Percentiles rank a stretch among this genome's conserved stretches.
Evolutionary conservation across 2,329 filamentous ascomycete genomes (phyloP).

Genomic region (Colletotrichum sidae): DNA sequence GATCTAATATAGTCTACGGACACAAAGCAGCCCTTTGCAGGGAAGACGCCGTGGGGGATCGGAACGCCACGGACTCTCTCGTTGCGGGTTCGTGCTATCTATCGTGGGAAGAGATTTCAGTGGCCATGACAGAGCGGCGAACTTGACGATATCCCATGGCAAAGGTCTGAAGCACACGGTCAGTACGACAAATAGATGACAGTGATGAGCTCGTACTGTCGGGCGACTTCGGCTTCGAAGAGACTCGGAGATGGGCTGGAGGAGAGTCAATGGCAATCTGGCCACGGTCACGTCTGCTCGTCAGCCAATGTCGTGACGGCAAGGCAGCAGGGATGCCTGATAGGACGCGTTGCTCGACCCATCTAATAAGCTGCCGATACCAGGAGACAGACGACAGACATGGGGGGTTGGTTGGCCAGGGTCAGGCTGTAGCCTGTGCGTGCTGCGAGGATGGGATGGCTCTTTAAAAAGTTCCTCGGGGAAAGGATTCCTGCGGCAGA

Average conservation of each 20-base stretch:
- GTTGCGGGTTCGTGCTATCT: too few species aligned
- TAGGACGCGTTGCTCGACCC: constrained; percentile 21
- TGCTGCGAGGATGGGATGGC: neutral
- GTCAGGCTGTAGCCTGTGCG: neutral
- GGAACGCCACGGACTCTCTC: neutral
- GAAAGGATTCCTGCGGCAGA: constrained; percentile 12
- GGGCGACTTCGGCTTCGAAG: neutral
- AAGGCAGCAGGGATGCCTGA: constrained; percentile 5
- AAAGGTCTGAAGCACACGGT: too few species aligned
- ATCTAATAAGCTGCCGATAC: constrained; percentile 30
- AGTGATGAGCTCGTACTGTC: too few species aligned
- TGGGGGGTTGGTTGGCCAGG: neutral
- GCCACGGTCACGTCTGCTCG: neutral
- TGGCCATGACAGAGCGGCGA: too few species aligned
- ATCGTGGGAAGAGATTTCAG: too few species aligned
- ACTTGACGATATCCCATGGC: too few species aligned
- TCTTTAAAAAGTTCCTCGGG: constrained; percentile 28
- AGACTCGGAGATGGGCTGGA: neutral
- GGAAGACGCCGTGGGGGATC: neutral
- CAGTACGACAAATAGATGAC: neutral
- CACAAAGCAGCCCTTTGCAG: constrained; percentile 1
- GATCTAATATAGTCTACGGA: too few species aligned
- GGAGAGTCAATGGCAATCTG: constrained; percentile 12
- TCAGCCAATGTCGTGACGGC: constrained; percentile 9
- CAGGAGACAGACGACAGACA: constrained; percentile 8